Evolutionary conservation across 805 yeast species (phyloP).

Genomic region (Wickerhamomyces pijperi): DNA sequence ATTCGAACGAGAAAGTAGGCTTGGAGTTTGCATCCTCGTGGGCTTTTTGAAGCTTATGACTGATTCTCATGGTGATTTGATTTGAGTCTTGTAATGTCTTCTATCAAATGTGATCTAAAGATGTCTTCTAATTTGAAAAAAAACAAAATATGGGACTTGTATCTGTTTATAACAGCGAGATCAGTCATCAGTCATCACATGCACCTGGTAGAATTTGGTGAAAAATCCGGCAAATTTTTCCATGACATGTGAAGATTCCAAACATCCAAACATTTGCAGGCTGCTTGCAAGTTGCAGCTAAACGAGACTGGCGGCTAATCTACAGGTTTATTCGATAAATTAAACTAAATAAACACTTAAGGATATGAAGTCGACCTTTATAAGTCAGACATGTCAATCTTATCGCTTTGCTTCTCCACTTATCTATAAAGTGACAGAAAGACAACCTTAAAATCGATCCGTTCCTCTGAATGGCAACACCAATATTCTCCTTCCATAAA

Average conservation of each 20-base stretch:
- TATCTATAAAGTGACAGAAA: too few relatives aligned
- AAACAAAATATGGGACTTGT: not conserved
- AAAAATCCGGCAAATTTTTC: not conserved
- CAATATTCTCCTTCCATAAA: too few relatives aligned
- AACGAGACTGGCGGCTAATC: not conserved
- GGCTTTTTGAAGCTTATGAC: conserved; percentile 25
- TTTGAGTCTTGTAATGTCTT: too few relatives aligned
- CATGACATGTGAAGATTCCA: not conserved
- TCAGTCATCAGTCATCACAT: not conserved
- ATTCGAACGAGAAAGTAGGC: conserved; percentile 90
- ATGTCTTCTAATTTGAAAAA: too few relatives aligned
- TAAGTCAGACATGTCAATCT: too few relatives aligned
- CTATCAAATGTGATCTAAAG: too few relatives aligned
- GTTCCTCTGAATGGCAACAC: not conserved
- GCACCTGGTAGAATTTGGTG: not conserved
- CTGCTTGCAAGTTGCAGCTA: too few relatives aligned
- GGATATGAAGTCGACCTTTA: too few relatives aligned
- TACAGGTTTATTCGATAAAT: too few relatives aligned
- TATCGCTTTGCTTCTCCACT: too few relatives aligned
- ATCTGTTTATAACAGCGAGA: not conserved
- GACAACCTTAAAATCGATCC: not conserved
- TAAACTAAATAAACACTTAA: too few relatives aligned
- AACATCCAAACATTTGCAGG: not conserved
- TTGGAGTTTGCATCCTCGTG: conserved; percentile 17
- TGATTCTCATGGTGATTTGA: conserved; percentile 27